phyloP scores from a whole-genome alignment of 352 stramenopile genomes.

The Phytophthora hybrid region DNA sequence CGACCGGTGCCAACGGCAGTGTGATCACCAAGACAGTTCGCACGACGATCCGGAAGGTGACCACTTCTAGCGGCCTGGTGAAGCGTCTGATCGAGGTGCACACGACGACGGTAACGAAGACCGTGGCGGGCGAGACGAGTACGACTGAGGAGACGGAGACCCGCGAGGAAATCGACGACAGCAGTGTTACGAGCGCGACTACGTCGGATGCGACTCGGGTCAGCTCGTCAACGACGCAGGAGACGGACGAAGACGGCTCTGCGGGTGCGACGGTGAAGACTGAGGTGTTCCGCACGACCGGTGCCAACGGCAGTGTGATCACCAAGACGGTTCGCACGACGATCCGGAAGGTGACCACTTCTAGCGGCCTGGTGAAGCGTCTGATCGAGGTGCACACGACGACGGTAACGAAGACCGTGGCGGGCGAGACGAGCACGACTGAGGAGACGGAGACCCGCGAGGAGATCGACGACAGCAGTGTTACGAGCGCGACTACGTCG shows the following conservation, averaged over 20 bases:
- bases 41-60: slow-evolving; percentile 15
- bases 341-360: slow-evolving; percentile 10
- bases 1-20: slow-evolving; percentile 5
- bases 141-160: slow-evolving; percentile 23
- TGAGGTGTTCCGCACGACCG: slow-evolving; percentile 11
- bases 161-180: slow-evolving; percentile 5
- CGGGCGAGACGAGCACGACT: slow-evolving; percentile 17
- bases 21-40: slow-evolving; percentile 16
- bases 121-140: slow-evolving; percentile 13
- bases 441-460: slow-evolving; percentile 22
- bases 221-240: slow-evolving; percentile 8
- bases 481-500: slow-evolving; percentile 2
- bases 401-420: slow-evolving; percentile 13
- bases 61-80: slow-evolving; percentile 11
- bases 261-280: slow-evolving; percentile 12
- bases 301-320: slow-evolving; percentile 10
- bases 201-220: slow-evolving; percentile 8
- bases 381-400: slow-evolving; percentile 18
- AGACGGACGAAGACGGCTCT: slow-evolving; percentile 5
- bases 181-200: slow-evolving; percentile 3
- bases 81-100: slow-evolving; percentile 9
- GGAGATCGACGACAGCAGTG: slow-evolving; percentile 12
- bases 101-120: slow-evolving; percentile 26
- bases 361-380: slow-evolving; percentile 14
- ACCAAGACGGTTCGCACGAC: slow-evolving; percentile 22